Conservation (phyloP, 1,284 basidiomycete genomes). For the Malassezia vespertilionis region DNA sequence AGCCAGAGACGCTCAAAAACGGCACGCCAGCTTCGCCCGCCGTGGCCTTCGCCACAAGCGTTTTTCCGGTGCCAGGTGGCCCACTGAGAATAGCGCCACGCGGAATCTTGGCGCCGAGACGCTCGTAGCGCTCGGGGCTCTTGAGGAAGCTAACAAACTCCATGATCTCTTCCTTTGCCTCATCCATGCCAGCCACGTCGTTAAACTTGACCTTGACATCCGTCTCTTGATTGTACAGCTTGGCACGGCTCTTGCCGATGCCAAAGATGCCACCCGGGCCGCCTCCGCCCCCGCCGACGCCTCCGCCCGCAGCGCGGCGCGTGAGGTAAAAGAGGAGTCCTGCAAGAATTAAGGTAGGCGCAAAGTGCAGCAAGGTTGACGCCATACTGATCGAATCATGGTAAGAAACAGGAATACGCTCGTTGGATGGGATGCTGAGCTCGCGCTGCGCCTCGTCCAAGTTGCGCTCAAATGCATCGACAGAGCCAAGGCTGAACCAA, state of each 20-base stretch:
- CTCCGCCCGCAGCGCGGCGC: constrained; percentile 56
- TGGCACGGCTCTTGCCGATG: constrained; percentile 90
- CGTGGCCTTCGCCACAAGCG: constrained; percentile 91
- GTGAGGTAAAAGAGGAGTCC: constrained; percentile 85
- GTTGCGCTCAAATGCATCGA: constrained; percentile 91
- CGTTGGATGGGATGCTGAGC: constrained; percentile 76
- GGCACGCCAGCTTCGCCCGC: constrained; percentile 94
- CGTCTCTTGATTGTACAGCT: constrained; percentile 93
- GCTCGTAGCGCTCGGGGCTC: constrained; percentile 86
- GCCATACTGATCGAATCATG: constrained; percentile 82
- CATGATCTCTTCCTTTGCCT: constrained; percentile 99
- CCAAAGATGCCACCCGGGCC: constrained; percentile 85
- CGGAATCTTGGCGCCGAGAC: constrained; percentile 94
- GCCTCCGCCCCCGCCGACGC: constrained; percentile 47
- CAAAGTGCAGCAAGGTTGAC: constrained; percentile 76
- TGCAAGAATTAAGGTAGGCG: constrained; percentile 80
- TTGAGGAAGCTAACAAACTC: constrained; percentile 99
- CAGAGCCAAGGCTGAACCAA: constrained; percentile 92
- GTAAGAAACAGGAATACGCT: constrained; percentile 93
- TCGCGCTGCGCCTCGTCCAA: constrained; percentile 87
- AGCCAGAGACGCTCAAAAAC: constrained; percentile 95
- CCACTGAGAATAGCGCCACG: constrained; percentile 95
- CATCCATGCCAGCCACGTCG: constrained; percentile 98
- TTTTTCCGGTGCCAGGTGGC: constrained; percentile 97
- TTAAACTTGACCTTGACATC: constrained; percentile 86